Evolutionary conservation across 2,329 filamentous ascomycete genomes (phyloP).

Genomic region (Penicillium vulpinum): DNA sequence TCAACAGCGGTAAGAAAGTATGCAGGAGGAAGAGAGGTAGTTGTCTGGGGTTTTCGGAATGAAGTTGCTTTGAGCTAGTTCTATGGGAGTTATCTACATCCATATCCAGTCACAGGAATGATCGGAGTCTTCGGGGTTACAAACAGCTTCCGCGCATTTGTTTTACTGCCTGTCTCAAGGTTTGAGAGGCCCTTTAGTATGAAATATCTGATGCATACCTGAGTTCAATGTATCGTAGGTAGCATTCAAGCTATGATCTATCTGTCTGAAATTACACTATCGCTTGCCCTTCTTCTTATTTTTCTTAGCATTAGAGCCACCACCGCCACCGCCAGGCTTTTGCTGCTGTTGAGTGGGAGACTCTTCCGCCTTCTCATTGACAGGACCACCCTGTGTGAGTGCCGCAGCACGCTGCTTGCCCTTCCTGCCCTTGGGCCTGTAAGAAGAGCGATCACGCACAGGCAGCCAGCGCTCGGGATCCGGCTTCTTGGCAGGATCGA

Average conservation of each 20-base stretch:
- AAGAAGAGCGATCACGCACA: constrained; percentile 81
- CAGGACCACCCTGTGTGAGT: constrained; percentile 80
- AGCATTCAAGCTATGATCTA: constrained; percentile 10
- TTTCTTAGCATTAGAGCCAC: constrained; percentile 45
- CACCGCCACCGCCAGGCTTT: constrained; percentile 37
- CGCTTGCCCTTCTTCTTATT: constrained; percentile 54
- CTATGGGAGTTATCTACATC: too few relatives aligned
- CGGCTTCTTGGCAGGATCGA: constrained; percentile 71
- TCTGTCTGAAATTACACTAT: constrained; percentile 22
- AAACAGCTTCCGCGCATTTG: neutral
- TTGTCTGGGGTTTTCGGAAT: neutral
- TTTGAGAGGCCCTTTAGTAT: neutral
- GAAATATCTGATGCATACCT: neutral
- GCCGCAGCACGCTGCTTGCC: constrained; percentile 78
- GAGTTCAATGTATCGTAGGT: constrained; percentile 1
- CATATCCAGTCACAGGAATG: too few relatives aligned
- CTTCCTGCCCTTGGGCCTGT: constrained; percentile 88
- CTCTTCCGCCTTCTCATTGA: constrained; percentile 69
- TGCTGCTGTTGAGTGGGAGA: constrained; percentile 34
- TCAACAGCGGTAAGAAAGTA: neutral
- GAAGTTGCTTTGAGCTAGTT: neutral
- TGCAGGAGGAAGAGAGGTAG: neutral
- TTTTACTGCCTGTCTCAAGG: neutral
- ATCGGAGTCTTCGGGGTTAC: neutral
- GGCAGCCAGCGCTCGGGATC: constrained; percentile 95